Conservation (phyloP, 1,284 basidiomycete species). For the Retiboletus flavoniger region DNA sequence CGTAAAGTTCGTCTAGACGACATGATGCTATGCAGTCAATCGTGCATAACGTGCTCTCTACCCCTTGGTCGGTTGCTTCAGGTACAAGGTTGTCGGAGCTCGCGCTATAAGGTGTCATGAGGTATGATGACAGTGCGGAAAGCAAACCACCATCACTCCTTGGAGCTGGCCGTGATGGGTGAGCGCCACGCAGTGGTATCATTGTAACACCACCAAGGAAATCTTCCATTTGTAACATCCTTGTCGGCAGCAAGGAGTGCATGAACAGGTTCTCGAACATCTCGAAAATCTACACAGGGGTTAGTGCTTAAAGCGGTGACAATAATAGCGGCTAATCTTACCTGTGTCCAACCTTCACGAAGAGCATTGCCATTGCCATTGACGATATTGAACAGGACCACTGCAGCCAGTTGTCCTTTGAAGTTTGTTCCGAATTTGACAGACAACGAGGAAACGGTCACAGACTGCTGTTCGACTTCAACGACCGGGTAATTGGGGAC, state of each 20-base stretch:
- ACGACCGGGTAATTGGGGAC: conserved; percentile 86
- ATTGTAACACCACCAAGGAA: conserved; percentile 87
- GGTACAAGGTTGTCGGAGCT: conserved; percentile 73
- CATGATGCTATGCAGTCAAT: conserved; percentile 96
- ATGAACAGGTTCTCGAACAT: conserved; percentile 97
- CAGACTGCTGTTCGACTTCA: conserved; percentile 87
- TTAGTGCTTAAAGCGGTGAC: conserved; percentile 4
- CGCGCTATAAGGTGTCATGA: conserved; percentile 89
- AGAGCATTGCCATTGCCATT: conserved; percentile 96
- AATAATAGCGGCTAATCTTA: conserved; percentile 32
- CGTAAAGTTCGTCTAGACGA: conserved; percentile 90
- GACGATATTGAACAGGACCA: conserved; percentile 96
- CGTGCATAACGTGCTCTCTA: conserved; percentile 93
- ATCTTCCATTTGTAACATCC: conserved; percentile 96
- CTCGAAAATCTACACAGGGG: conserved; percentile 79
- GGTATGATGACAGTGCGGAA: conserved; percentile 92
- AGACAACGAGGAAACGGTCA: conserved; percentile 91
- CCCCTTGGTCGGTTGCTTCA: conserved; percentile 82
- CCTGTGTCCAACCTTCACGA: conserved; percentile 91
- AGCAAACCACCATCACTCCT: conserved; percentile 87
- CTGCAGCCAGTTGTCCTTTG: conserved; percentile 94
- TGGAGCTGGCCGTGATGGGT: conserved; percentile 63
- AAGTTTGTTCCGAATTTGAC: conserved; percentile 95
- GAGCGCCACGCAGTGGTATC: conserved; percentile 81
- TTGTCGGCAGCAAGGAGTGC: conserved; percentile 84